Base-by-base conservation (phyloP, 768 basidiomycete species). In the Fistulinella prunicolor region DNA sequence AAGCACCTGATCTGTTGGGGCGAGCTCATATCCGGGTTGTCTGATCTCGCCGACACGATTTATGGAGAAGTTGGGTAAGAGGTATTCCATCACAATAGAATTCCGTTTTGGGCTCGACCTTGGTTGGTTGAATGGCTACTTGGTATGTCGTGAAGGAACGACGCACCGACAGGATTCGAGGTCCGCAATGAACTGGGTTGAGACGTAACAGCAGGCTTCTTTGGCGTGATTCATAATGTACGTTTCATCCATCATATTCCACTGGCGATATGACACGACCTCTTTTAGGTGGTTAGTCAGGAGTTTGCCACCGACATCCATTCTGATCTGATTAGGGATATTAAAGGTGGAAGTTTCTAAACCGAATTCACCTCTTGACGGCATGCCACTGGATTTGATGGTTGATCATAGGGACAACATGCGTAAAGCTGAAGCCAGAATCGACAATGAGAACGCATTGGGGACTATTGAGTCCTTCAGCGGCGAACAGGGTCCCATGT, bases 191-290 rank as follows among this genome's bases (percentile, higher is more conserved):
- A 88, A 94, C 60, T 83, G 70, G 17, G 72, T 71, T 12, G 90
- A 83, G 46, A 95, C 86, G 66, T 85, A 96, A 69, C 92, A 94
- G 64, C 91, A 94, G 14, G 80, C 67, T 67, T 97, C 93, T 67
- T 95, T 94, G 59, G 92, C 86, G 59, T 87, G 80, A 70, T 95
- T 94, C 75, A 96, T 85, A 62, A 97, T 88, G 65, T 86, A 82
- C 3, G 92, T 94, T 66, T 97, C 87, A 60, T 96, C 93, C 85
- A 94, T 94, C 89, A 97, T 92, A 66, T 97, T 91, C 89, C 91
- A 97, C 63, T 97, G 94, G 37, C 95, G 84, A 66, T 89, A 97
- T 12, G 93, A 95, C 6, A 94, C 81, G 38, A 94, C 77, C 62
- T 94, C 90, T 63, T 96, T 96, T 20, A 98, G 78, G 43, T 95